These are phyloP conservation scores for Desmodesmus armatus DNA, from an alignment of 139 green algal species.

Conservation along the genomic window DNA sequence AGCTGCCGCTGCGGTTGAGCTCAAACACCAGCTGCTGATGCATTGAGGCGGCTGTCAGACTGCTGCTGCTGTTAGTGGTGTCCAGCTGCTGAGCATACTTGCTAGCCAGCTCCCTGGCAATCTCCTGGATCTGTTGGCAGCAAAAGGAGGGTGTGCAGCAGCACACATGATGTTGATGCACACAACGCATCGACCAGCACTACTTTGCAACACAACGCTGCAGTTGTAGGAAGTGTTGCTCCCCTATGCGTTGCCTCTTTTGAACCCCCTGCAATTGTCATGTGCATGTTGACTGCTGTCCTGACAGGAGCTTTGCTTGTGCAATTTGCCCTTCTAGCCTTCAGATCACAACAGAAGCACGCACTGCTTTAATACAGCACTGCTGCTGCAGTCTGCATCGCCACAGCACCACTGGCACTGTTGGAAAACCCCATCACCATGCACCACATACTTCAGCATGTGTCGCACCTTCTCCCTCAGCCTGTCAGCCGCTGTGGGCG, in stretches of 20 bases:
- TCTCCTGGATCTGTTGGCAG: conserved; percentile 15
- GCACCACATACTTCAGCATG: neutral
- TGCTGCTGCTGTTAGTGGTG: neutral
- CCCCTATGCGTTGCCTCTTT: no score
- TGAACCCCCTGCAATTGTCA: no score
- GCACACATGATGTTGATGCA: neutral
- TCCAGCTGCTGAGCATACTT: neutral
- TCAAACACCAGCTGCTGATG: conserved; percentile 24
- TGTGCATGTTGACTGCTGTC: no score
- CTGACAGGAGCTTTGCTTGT: no score
- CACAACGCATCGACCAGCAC: neutral
- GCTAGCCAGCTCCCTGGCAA: conserved; percentile 2
- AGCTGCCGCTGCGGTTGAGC: conserved; percentile 27
- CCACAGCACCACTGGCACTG: neutral
- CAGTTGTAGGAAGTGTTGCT: no score
- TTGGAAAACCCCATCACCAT: no score
- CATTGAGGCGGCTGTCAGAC: neutral
- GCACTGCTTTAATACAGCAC: neutral
- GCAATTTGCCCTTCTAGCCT: no score
- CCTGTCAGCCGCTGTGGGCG: conserved; percentile 8
- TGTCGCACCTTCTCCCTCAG: conserved; percentile 27
- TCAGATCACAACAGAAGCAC: no score
- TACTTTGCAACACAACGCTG: no score
- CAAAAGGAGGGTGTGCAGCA: neutral
- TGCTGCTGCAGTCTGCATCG: neutral